These are phyloP conservation scores for Macroventuria anomochaeta DNA, from an alignment of 2,329 filamentous ascomycete genomes.

Conservation along the genomic window DNA sequence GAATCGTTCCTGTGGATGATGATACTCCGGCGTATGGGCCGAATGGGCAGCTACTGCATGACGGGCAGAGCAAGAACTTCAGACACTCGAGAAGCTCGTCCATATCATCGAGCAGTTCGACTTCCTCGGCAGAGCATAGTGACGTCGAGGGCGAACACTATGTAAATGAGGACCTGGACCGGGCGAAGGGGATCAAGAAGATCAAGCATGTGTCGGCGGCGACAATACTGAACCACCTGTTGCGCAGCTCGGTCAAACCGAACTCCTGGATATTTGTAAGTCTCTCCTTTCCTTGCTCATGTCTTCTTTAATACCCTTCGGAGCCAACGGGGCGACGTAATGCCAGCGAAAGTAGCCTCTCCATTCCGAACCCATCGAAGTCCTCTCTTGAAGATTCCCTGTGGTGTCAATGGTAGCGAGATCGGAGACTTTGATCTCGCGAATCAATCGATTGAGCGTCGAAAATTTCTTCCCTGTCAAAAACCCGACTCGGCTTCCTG, in stretches of 20 bases:
- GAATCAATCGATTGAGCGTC: too few relatives aligned
- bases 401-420: too few relatives aligned
- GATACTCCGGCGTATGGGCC: slow-evolving; percentile 51
- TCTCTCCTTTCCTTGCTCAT: too few relatives aligned
- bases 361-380: too few relatives aligned
- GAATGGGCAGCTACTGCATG: slow-evolving; percentile 31
- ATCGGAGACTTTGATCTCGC: too few relatives aligned
- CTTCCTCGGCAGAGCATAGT: slow-evolving; percentile 56
- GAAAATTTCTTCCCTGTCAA: too few relatives aligned
- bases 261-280: slow-evolving; percentile 90
- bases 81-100: slow-evolving; percentile 27
- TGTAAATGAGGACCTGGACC: slow-evolving; percentile 67
- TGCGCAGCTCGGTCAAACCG: slow-evolving; percentile 79
- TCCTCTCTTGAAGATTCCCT: too few relatives aligned
- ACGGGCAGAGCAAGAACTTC: slow-evolving; percentile 31
- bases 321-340: too few relatives aligned
- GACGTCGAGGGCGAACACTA: slow-evolving; percentile 70
- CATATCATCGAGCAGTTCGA: slow-evolving; percentile 37
- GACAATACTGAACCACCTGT: slow-evolving; percentile 77
- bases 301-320: too few relatives aligned
- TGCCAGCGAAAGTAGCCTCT: too few relatives aligned
- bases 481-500: too few relatives aligned
- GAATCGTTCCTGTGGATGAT: slow-evolving; percentile 55
- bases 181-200: slow-evolving; percentile 66
- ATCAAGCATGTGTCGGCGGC: slow-evolving; percentile 72